These are phyloP conservation scores for Rhododendron mucronatum DNA, from an alignment of 148 eudicot species.

Conservation along the genomic window DNA sequence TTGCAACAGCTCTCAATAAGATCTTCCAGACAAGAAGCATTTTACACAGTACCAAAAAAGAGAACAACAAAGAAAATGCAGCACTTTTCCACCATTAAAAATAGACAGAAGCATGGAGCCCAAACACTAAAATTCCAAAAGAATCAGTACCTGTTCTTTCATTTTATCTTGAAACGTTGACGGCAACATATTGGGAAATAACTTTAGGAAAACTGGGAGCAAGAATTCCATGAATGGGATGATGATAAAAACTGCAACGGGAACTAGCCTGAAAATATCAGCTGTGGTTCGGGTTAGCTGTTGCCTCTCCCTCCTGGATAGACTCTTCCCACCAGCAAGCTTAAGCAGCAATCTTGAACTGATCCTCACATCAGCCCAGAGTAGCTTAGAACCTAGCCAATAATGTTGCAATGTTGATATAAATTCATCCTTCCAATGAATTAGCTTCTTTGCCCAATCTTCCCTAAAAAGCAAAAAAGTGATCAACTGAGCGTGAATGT, in stretches of 20 bases:
- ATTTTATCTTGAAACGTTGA: constrained; percentile 94
- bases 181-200: constrained; percentile 93
- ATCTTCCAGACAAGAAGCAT: not conserved
- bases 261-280: constrained; percentile 90
- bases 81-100: not conserved
- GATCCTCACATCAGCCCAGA: constrained; percentile 80
- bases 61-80: not conserved
- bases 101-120: not conserved
- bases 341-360: constrained; percentile 74
- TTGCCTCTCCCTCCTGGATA: constrained; percentile 93
- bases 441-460: constrained; percentile 74
- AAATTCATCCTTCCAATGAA: constrained; percentile 83
- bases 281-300: constrained; percentile 94
- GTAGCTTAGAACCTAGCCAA: constrained; percentile 80
- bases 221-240: constrained; percentile 97
- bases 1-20: not conserved
- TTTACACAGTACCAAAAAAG: not conserved
- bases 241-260: constrained; percentile 79
- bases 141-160: constrained; percentile 74
- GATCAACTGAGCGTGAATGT: not conserved
- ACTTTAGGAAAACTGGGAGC: constrained; percentile 76
- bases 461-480: constrained; percentile 39
- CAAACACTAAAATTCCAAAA: not conserved
- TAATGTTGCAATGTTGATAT: constrained; percentile 71
- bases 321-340: constrained; percentile 81